Conservation (phyloP, 2,329 filamentous ascomycete species). For the Dactylellina cionopaga region DNA sequence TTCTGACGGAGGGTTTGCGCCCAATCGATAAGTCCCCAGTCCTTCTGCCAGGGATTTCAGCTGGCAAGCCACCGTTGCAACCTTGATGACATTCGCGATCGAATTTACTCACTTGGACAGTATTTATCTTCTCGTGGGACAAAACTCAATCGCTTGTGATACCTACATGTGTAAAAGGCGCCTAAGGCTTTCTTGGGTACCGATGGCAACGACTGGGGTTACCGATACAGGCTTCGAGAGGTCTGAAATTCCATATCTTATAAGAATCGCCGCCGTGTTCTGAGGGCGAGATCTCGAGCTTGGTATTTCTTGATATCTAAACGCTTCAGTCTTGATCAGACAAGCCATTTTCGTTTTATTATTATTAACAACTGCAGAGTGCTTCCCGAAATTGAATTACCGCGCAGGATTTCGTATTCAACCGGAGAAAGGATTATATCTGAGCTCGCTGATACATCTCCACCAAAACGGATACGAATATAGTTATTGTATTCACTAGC, state of each 20-base stretch:
- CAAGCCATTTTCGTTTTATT: too few relatives aligned
- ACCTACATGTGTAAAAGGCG: constrained; percentile 11
- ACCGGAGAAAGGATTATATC: too few relatives aligned
- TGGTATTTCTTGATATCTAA: neutral
- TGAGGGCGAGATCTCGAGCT: too few relatives aligned
- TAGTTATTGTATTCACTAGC: neutral
- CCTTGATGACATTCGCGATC: constrained; percentile 9
- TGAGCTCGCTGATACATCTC: too few relatives aligned
- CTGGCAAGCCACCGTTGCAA: constrained; percentile 28
- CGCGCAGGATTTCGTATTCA: too few relatives aligned
- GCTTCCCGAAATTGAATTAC: too few relatives aligned
- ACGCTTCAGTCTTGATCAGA: too few relatives aligned
- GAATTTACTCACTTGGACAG: constrained; percentile 2
- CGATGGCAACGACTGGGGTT: neutral
- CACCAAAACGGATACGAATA: neutral
- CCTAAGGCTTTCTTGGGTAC: neutral
- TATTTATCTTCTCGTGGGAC: constrained; percentile 21
- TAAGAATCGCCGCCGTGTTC: neutral
- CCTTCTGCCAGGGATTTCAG: constrained; percentile 25
- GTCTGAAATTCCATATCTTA: neutral
- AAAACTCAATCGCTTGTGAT: constrained; percentile 17
- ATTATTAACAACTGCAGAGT: too few relatives aligned
- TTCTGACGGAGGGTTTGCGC: constrained; percentile 3
- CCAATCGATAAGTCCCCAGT: constrained; percentile 19
- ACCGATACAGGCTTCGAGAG: constrained; percentile 6